phyloP scores from a whole-genome alignment of 257 asterid genomes.

The Gentiana straminea region DNA sequence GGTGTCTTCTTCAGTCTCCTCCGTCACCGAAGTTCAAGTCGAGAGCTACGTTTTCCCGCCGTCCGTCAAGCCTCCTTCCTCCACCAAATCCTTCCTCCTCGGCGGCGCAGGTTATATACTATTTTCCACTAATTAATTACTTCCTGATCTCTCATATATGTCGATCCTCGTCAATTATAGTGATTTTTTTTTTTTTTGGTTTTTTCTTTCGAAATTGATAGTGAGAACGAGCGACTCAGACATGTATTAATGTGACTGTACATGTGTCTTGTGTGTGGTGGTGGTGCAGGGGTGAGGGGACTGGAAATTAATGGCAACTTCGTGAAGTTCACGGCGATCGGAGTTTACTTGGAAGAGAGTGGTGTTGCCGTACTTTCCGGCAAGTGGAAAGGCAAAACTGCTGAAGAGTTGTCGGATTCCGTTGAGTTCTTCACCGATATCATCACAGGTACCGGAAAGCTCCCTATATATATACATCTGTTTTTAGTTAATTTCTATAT shows the following conservation, averaged over 20 bases:
- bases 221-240: too few species aligned
- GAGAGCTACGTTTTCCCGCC: conserved; percentile 50
- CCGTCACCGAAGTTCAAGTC: conserved; percentile 38
- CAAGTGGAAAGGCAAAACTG: conserved; percentile 68
- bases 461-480: too few species aligned
- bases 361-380: conserved; percentile 51
- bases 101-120: conserved; percentile 68
- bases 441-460: conserved; percentile 37
- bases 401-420: conserved; percentile 48
- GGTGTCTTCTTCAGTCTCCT: not conserved
- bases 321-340: conserved; percentile 74
- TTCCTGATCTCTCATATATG: not conserved
- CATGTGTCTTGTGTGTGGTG: conserved; percentile 9
- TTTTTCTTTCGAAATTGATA: too few species aligned
- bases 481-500: too few species aligned
- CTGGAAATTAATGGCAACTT: conserved; percentile 55
- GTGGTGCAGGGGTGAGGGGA: conserved; percentile 58
- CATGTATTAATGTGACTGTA: not conserved
- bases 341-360: conserved; percentile 52
- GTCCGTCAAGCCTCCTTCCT: conserved; percentile 53
- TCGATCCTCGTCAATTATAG: too few species aligned
- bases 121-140: not conserved
- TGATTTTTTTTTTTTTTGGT: too few species aligned
- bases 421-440: conserved; percentile 58
- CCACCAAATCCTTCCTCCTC: conserved; percentile 43